Base-by-base conservation (phyloP, 2,329 filamentous ascomycete species). In the Lachnellula subtilissima region DNA sequence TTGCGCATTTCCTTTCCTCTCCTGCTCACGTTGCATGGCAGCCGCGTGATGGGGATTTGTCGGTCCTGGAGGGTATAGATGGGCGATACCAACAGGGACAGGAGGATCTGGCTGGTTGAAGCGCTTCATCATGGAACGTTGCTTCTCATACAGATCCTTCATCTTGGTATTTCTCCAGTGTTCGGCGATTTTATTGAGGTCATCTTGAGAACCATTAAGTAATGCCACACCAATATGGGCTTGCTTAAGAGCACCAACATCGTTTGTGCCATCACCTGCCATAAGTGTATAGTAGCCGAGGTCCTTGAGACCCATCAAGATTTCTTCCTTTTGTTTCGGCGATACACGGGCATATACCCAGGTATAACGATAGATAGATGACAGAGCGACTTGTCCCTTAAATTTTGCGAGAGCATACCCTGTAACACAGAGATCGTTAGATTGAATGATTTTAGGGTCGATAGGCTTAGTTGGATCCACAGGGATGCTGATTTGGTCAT, bases 341-440 rank as follows among this genome's bases (percentile, higher is more conserved):
- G 94, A 99, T 9, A 99, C 94, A 68, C 94, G 91, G 63, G 94
- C 94, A 70, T 99, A 99, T 4, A 99, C 94, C 94, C 94, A 99
- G 14, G 92, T 86, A 73, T 97, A 83, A 50, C 92, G 87, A 35
- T 97, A 80, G 50, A 99, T 80, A 54, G 89, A 83, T 52, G 82
- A 78, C 74, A 92, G 88, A 49, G 85, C 91, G 54, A 82, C 73
- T 69, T 96, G 88, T 54, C 83, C 89, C 73, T 88, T 89, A 78
- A 95, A 95, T 71, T 95, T 94, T 52, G 87, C 82, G 52, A 99
- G 78, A 43, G 94, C 94, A 71, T 97, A 97, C 55, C 94, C 94
- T 53, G 94, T 99, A 52, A 97, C 86, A 70, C 94, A 99, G 36
- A 99, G 83, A 72, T 99, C 94, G 70, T 97, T 97, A 40, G 79